Base-by-base conservation (phyloP, 345 rosid species). In the Euphorbia tirucalli region DNA sequence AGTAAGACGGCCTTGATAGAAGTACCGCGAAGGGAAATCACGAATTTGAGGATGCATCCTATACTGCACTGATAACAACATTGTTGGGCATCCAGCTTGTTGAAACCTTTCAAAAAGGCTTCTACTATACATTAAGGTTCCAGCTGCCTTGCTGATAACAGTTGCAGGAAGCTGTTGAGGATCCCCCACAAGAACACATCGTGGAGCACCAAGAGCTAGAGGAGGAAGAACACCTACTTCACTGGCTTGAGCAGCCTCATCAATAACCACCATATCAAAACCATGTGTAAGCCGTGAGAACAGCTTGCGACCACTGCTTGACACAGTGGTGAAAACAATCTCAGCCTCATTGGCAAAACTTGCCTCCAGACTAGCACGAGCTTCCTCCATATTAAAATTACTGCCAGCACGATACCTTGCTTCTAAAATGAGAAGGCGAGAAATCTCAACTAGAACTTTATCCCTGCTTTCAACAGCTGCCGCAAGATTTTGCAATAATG, bases 131-230 rank as follows among this genome's bases (percentile, higher is more conserved):
- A 90, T 61, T 71, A 95, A 86, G 67, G 98, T 95, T 62, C 99
- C 99, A 48, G 98, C 99, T 54, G 98, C 97, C 80, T 95, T 95
- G 87, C 98, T 92, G 71, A 95, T 95, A 46, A 95, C 99, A 39
- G 99, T 95, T 56, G 99, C 99, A 73, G 99, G 99, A 81, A 95
- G 99, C 85, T 95, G 99, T 86, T 95, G 99, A 57, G 99, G 99
- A 86, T 95, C 99, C 60, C 99, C 99, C 18, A 95, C 99, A 80
- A 95, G 97, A 78, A 95, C 99, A 77, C 99, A 95, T 11, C 99
- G 83, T 32, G 98, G 89, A 44, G 99, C 99, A 57, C 97, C 99
- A 49, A 95, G 98, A 54, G 98, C 80, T 61, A 95, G 92, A 46
- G 99, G 98, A 73, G 99, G 99, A 78, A 95, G 96, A 80, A 90